These are phyloP conservation scores for Austroboletus eburneus DNA, from an alignment of 768 basidiomycete species.

Conservation along the genomic window DNA sequence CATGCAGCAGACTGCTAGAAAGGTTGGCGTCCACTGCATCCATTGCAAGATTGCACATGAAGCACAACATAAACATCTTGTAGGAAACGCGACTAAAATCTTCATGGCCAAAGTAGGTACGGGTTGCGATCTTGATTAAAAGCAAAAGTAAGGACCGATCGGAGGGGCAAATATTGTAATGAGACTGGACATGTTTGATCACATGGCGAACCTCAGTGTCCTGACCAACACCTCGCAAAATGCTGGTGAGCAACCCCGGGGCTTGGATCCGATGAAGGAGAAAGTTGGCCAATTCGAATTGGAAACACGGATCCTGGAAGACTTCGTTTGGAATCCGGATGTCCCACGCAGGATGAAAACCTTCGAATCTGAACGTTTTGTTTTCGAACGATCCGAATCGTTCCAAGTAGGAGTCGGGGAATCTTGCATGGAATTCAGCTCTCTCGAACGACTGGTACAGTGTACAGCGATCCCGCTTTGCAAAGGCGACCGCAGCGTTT, in stretches of 20 bases:
- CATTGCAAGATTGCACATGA: constrained; percentile 11
- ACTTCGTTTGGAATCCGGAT: not conserved
- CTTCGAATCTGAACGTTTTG: not conserved
- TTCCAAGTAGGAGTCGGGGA: too few relatives aligned
- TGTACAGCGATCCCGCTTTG: not conserved
- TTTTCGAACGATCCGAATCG: too few relatives aligned
- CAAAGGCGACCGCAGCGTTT: not conserved
- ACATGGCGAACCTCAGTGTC: not conserved
- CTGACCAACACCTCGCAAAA: not conserved
- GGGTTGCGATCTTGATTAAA: constrained; percentile 23
- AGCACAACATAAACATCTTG: not conserved
- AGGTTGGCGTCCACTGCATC: not conserved
- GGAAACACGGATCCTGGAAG: not conserved
- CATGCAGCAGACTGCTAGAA: not conserved
- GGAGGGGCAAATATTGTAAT: not conserved
- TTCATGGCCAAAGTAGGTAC: constrained; percentile 15
- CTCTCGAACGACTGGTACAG: not conserved
- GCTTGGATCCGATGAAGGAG: not conserved
- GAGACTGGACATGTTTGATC: not conserved
- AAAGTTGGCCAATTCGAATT: not conserved
- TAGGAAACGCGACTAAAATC: not conserved
- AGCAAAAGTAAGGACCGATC: not conserved
- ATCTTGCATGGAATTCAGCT: not conserved
- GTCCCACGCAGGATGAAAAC: not conserved
- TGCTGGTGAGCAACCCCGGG: not conserved